Conservation (phyloP, 345 rosid species). For the Anacardium occidentale region DNA sequence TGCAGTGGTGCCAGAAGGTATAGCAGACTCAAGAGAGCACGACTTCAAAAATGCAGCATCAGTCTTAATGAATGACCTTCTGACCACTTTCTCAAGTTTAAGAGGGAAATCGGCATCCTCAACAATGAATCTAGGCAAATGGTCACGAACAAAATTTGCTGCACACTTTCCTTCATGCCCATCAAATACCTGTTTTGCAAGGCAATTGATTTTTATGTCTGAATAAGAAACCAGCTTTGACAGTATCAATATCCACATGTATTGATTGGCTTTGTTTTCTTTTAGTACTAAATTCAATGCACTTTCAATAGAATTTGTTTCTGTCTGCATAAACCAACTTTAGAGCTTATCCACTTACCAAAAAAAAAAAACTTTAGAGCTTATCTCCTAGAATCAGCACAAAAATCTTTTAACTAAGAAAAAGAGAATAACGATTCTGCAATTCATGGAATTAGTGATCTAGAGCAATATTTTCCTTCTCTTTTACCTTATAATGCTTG, state of each 20-base stretch:
- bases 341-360: neutral
- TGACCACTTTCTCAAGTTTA: constrained; percentile 63
- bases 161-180: constrained; percentile 90
- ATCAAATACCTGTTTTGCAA: constrained; percentile 63
- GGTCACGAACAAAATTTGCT: constrained; percentile 67
- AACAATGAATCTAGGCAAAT: constrained; percentile 73
- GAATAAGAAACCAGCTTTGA: neutral
- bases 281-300: neutral
- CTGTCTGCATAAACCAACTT: neutral
- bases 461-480: neutral
- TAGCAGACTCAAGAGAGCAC: constrained; percentile 45
- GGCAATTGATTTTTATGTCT: constrained; percentile 1
- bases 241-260: neutral
- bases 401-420: neutral
- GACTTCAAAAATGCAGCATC: constrained; percentile 66
- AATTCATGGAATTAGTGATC: neutral
- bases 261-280: neutral
- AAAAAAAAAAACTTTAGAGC: neutral
- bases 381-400: neutral
- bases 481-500: neutral
- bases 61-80: constrained; percentile 67
- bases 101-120: constrained; percentile 74
- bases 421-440: too few species aligned
- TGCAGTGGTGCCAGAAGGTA: constrained; percentile 84
- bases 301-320: neutral